Base-by-base conservation (phyloP, 140 eudicot species). In the Senecio squalidus region DNA sequence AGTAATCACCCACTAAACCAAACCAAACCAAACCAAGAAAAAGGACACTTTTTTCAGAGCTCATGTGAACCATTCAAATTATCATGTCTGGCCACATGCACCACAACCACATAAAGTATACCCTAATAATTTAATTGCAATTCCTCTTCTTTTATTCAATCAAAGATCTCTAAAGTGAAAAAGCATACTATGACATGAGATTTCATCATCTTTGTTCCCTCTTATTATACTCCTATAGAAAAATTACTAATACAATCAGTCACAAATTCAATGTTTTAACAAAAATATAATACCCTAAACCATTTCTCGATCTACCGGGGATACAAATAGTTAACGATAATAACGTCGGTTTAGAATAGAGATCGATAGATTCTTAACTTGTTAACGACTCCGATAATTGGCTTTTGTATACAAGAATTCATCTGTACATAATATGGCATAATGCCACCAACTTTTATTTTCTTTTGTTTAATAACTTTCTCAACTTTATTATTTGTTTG, bases 81-180 rank as follows among this genome's bases (percentile, higher is more conserved):
- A 57, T 72, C 43, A 72, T 72, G 67, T 72, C 41, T 72, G 68
- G 67, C 62, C 77, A 72, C 77, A 72, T 64, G 77, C 72, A 53
- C 77, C 77, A 72, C 72, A 49, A 39, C 59, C 54, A 41, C 26
- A 36, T 55, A 70, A 71, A 72, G 60, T 26, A 63, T 20, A 72
- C 61, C 65, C 72, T 72, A n/a, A n/a, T n/a, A n/a, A n/a, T n/a
- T n/a, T 64, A 45, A 31, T 63, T 55, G 54, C 24, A 62, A 4
- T 25, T 53, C 13, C 55, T 52, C 28, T 56, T 63, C 60, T 55
- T 63, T 70, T 45, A 46, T 38, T 44, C 21, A 72, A 64, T 47
- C 67, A 72, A 72, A 72, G 29, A 72, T 72, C 57, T 72, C 51
- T 14, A 64, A 64, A 64, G 62, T 64, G 38, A 21, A 40, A 70